phyloP scores from a whole-genome alignment of 2,329 filamentous ascomycete species.

The Xylariales sp. region DNA sequence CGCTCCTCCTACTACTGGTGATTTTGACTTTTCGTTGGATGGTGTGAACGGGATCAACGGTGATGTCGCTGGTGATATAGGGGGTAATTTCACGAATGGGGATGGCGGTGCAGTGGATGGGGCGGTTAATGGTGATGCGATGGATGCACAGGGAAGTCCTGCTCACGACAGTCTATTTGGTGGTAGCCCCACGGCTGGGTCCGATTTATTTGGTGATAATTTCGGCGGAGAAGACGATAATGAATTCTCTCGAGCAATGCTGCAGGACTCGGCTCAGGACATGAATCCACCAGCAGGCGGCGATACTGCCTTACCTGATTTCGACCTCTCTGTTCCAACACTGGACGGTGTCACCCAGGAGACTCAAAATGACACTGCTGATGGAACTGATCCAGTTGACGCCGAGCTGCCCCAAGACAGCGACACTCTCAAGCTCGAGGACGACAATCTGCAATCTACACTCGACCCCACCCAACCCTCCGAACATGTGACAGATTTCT shows the following conservation, averaged over 20 bases:
- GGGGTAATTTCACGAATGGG: conserved; percentile 9
- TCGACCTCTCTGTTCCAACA: conserved; percentile 7
- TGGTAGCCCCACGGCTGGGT: conserved; percentile 68
- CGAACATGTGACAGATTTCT: conserved; percentile 12
- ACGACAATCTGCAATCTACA: conserved; percentile 4
- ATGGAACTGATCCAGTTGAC: neutral
- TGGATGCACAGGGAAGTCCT: conserved; percentile 60
- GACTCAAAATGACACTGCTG: no score
- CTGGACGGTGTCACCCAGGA: conserved; percentile 6
- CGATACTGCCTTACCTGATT: conserved; percentile 28
- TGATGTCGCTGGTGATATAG: conserved; percentile 8
- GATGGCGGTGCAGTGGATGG: conserved; percentile 13
- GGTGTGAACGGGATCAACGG: conserved; percentile 33
- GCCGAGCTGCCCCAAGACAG: neutral
- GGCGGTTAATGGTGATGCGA: conserved; percentile 8
- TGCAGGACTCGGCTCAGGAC: conserved; percentile 31
- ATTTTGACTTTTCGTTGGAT: conserved; percentile 27
- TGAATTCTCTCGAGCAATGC: conserved; percentile 73
- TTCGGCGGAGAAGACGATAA: conserved; percentile 83
- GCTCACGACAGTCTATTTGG: conserved; percentile 79
- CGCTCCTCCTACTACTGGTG: conserved; percentile 53
- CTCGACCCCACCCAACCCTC: conserved; percentile 5
- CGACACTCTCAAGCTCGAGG: conserved; percentile 16
- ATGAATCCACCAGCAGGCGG: conserved; percentile 15
- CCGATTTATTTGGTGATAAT: conserved; percentile 77